Evolutionary conservation across 306 rosid genomes (phyloP).

Genomic region (Trichosanthes truncata): DNA sequence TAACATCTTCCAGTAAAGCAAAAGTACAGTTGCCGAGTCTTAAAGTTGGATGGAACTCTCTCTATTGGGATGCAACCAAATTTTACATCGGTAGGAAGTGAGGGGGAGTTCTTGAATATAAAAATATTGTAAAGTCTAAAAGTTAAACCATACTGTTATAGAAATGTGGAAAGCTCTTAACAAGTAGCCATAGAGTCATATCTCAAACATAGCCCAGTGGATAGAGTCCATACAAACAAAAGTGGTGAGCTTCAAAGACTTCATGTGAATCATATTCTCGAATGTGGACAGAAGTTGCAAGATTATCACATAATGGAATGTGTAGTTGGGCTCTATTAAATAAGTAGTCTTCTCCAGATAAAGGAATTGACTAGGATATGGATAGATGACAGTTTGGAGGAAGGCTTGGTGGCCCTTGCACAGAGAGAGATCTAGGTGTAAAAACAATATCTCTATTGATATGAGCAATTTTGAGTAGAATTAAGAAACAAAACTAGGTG

Average conservation of each 20-base stretch:
- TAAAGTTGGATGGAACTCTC: too few relatives aligned
- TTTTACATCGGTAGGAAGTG: neutral
- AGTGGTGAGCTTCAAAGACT: neutral
- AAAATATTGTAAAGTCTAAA: neutral
- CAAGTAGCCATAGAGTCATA: too few relatives aligned
- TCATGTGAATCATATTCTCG: neutral
- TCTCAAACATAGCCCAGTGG: neutral
- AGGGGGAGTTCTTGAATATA: neutral
- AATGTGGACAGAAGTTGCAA: neutral
- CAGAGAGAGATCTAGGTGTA: neutral
- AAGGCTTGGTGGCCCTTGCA: neutral
- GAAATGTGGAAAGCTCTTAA: neutral
- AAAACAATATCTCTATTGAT: neutral
- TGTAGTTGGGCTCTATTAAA: neutral
- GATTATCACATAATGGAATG: neutral
- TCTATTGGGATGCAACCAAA: too few relatives aligned
- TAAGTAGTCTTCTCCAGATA: neutral
- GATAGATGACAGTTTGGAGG: neutral
- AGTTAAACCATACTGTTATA: neutral
- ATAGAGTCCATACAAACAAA: neutral
- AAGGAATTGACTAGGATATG: neutral
- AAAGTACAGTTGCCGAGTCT: neutral
- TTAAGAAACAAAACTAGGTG: neutral
- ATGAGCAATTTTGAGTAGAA: neutral
- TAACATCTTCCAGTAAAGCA: neutral